Evolutionary conservation across 2,329 filamentous ascomycete genomes (phyloP), one percentile per base, ranked within the genome.

Genomic region (Daldinia eschscholtzii): DNA sequence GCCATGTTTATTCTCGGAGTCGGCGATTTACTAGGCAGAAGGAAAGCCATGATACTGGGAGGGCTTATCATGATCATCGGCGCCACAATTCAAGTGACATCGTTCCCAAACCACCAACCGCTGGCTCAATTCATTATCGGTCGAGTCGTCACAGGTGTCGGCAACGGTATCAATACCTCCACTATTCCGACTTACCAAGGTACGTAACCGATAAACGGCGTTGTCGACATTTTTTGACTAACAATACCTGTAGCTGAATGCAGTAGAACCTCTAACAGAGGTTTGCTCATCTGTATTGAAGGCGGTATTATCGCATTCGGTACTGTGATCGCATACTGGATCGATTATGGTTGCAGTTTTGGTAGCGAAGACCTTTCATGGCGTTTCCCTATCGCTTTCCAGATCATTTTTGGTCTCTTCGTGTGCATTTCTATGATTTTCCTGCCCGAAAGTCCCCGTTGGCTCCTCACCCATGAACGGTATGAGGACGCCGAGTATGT

Each of bases 1-100:
- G 85, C 85, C 66, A 78, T 86, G 65, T 81, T 83, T 61, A 83
- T 85, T 44, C 80, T 87, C 41, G 77, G 76, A 42, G 76, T 87
- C 7, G 89, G 89, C 33, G 89, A 91, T 67, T 62, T 82, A 0
- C 76, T 85, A 4, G 84, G 83, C 28, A 75, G 84, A 46, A 78
- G 85, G 42, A 85, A 84, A 1, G 88, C 89, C 59, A 87, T 91
- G 72, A 81, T 87, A n/a, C 18, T 81, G 1, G 89, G 89, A 15
- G 85, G 84, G 7, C 69, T 80, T 10, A 84, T 91, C 70, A 88
- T 91, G 84, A 83, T 88, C 7, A 61, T 89, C 9, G 89, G 89
- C n/a, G 88, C 88, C 39, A 80, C 86, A 9, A 84, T 91, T 42
- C 89, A 91, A 74, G 79, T 86, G 37, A 81, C 83, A 13, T 61